Evolutionary conservation across 345 rosid genomes (phyloP), one percentile per base, ranked within the genome.

Genomic region (Capsella bursapastoris): DNA sequence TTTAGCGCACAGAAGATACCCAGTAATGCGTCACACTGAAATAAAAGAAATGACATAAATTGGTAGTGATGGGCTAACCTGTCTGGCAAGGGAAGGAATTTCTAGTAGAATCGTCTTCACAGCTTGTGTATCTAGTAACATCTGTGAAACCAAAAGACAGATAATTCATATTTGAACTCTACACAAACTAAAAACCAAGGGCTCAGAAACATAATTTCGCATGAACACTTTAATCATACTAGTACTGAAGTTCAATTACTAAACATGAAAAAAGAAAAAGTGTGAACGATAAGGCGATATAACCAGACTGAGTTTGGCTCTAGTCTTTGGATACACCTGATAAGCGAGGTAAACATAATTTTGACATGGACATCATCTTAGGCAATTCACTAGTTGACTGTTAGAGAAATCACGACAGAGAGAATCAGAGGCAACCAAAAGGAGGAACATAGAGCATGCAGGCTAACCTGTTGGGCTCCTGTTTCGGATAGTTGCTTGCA

Each of bases 401-500:
- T 48, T 34, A 72, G 35, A 43, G 2, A 66, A 31, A 37, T 25
- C 43, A 64, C 14, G 40, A 49, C 11, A 3, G 49, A 77, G 51
- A 49, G 15, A 57, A 37, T 64, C 43, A 31, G 40, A 63, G 50
- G 27, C 35, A 71, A 34, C n/a, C 60, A 66, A 16, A 70, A 29
- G 72, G 68, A 58, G 57, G 18, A 52, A 32, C 18, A 62, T 27
- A 29, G 41, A 68, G 37, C 32, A 28, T 0, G 44, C 27, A 66
- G 18, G 73, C 74, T 73, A 63, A 95, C 99, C 79, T 95, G 98
- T 74, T 95, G 97, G 64, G 99, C 98, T 86, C 98, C 99, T 68
- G 99, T 92, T 80, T 95, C 98, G 43, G 99, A 95, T 82, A 95
- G 84, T 43, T 92, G 93, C 78, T 86, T 95, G 88, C 99, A 95